Conservation (phyloP, 139 green algal genomes). For the Picochlorum costavermella region DNA sequence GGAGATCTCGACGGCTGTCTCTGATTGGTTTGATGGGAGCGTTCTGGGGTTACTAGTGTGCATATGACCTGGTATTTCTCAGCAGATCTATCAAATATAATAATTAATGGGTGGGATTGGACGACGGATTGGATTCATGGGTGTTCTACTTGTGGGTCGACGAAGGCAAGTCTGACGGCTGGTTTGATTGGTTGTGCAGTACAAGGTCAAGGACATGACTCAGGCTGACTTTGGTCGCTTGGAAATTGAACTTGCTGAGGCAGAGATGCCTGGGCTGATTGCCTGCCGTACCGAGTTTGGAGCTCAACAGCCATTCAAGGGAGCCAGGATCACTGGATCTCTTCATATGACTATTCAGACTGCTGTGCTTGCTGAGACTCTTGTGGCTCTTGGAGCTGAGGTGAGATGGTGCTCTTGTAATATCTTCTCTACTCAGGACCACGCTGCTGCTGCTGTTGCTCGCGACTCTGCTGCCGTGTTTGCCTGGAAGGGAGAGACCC, state of each 20-base stretch:
- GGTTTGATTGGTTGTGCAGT: constrained; percentile 43
- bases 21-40: no score
- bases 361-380: constrained; percentile 97
- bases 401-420: constrained; percentile 99
- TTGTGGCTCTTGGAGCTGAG: constrained; percentile 89
- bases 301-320: constrained; percentile 84
- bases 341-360: constrained; percentile 99
- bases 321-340: constrained; percentile 85
- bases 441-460: constrained; percentile 93
- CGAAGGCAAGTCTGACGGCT: background rate
- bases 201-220: constrained; percentile 90
- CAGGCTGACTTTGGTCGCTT: constrained; percentile 97
- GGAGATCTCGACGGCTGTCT: no score
- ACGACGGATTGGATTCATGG: background rate
- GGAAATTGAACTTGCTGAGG: constrained; percentile 97
- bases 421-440: constrained; percentile 99
- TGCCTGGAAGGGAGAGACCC: constrained; percentile 99
- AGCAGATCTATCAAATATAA: no score
- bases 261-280: constrained; percentile 97
- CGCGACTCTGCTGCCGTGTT: constrained; percentile 93
- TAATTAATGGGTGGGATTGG: background rate
- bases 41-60: no score
- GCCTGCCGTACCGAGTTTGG: constrained; percentile 91
- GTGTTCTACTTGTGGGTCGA: background rate
- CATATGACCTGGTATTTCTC: no score